A percentile compares a stretch with the other conserved stretches of the same genome.
Evolutionary conservation across 495 filamentous ascomycete genomes (phyloP).

Genomic region (Rhizodiscina lignyota): DNA sequence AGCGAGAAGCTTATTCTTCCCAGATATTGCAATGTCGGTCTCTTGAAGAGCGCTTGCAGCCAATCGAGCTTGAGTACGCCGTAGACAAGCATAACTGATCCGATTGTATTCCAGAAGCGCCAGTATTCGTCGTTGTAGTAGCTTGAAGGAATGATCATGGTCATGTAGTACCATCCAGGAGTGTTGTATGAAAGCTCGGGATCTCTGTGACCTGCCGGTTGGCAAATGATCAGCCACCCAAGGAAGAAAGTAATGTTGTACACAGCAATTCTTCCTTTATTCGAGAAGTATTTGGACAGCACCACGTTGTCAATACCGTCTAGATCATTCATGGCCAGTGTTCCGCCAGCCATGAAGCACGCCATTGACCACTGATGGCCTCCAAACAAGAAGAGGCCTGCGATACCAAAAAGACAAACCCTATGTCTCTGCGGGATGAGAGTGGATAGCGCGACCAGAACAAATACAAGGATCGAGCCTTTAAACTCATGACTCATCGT

Average conservation of each 20-base stretch:
- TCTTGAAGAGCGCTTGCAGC: conserved; percentile 1
- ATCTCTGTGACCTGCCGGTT: conserved; percentile 3
- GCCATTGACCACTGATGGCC: conserved; percentile 6
- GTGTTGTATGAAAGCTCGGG: conserved; percentile 3
- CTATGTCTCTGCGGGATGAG: not conserved
- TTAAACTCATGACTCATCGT: conserved; percentile 4
- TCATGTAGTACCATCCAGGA: conserved; percentile 1
- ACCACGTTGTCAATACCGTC: not conserved
- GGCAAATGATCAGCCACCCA: conserved; percentile 5
- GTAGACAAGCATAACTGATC: conserved; percentile 2
- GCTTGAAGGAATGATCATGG: conserved; percentile 1
- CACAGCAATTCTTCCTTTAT: not conserved
- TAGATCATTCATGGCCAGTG: conserved; percentile 1
- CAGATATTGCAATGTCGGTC: conserved; percentile 1
- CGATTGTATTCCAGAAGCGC: conserved; percentile 4
- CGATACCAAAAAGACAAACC: not conserved
- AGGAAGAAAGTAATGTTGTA: conserved; percentile 1
- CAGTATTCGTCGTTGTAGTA: conserved; percentile 3
- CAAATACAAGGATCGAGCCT: conserved; percentile 3
- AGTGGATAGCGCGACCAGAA: not conserved
- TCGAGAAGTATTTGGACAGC: not conserved
- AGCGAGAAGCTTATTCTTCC: conserved; percentile 5
- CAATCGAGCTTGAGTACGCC: conserved; percentile 1
- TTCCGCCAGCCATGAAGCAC: conserved; percentile 5
- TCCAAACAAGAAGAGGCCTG: conserved; percentile 1